Percentiles rank a stretch among this genome's conserved stretches.
phyloP scores from a whole-genome alignment of 306 rosid genomes.

The Dryas drummondii region DNA sequence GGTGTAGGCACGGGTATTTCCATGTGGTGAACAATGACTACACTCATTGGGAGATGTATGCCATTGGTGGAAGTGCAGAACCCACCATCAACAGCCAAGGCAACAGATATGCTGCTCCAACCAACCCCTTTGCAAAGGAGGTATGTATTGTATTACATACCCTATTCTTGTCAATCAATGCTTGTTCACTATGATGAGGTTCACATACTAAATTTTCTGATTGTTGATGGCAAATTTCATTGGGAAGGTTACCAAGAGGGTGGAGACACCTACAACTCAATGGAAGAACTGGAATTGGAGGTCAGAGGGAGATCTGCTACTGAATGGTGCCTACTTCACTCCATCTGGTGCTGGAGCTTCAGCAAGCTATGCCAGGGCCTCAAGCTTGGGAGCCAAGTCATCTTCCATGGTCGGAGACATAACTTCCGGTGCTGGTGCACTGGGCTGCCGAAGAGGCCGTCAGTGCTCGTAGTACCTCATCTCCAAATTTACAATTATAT shows the following conservation, averaged over 20 bases:
- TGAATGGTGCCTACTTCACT: constrained; percentile 90
- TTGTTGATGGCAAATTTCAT: constrained; percentile 7
- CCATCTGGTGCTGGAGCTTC: constrained; percentile 99
- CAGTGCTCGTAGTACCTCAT: constrained; percentile 55
- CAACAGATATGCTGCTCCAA: constrained; percentile 88
- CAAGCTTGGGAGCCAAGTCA: constrained; percentile 97
- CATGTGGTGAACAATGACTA: constrained; percentile 99
- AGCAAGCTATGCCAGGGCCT: constrained; percentile 93
- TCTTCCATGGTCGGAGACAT: constrained; percentile 90
- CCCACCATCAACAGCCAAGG: constrained; percentile 99
- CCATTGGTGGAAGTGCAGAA: constrained; percentile 92
- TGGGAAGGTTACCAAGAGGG: constrained; percentile 87
- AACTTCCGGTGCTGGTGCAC: constrained; percentile 77
- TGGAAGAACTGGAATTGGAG: constrained; percentile 98
- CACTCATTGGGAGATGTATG: constrained; percentile 99
- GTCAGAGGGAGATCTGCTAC: constrained; percentile 82
- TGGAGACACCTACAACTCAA: constrained; percentile 57
- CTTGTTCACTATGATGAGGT: constrained; percentile 14
- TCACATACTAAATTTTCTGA: constrained; percentile 5
- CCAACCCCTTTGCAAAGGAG: constrained; percentile 88
- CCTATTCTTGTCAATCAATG: constrained; percentile 4
- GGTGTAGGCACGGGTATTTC: constrained; percentile 96
- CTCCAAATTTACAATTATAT: constrained; percentile 37
- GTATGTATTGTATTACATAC: constrained; percentile 34
- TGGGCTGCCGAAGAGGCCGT: constrained; percentile 74